Percentiles rank a stretch among this genome's conserved stretches.
phyloP scores from a whole-genome alignment of 257 asterid species.

The Sherardia arvensis region DNA sequence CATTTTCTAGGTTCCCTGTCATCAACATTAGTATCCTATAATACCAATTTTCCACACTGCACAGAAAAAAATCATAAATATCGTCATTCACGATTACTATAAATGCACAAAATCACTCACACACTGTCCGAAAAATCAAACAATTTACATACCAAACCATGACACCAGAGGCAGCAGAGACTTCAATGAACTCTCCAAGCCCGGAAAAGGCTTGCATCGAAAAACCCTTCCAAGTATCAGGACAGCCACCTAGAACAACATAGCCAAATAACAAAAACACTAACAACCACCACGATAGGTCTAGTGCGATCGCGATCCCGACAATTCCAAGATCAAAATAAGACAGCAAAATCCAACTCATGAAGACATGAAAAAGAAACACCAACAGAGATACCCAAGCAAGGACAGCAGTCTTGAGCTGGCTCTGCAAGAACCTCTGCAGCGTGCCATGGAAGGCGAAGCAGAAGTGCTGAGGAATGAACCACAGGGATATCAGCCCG shows the following conservation, averaged over 20 bases:
- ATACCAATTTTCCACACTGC: slow-evolving; percentile 18
- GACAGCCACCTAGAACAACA: slow-evolving; percentile 34
- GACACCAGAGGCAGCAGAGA: slow-evolving; percentile 41
- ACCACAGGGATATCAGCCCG: slow-evolving; percentile 20
- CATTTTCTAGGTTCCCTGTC: slow-evolving; percentile 6
- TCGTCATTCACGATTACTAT: background rate
- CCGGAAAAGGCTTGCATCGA: slow-evolving; percentile 33
- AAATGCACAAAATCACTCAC: background rate
- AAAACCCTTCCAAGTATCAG: slow-evolving; percentile 38
- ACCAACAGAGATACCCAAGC: slow-evolving; percentile 26
- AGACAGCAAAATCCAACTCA: slow-evolving; percentile 25
- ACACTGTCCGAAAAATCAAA: background rate
- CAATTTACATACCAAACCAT: slow-evolving; percentile 29
- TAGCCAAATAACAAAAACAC: slow-evolving; percentile 22
- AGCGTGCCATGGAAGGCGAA: slow-evolving; percentile 24
- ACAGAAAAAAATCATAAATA: background rate
- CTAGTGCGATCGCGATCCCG: slow-evolving; percentile 26
- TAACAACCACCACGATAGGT: slow-evolving; percentile 38
- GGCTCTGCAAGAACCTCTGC: slow-evolving; percentile 41
- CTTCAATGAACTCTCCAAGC: slow-evolving; percentile 27
- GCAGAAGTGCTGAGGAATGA: slow-evolving; percentile 25
- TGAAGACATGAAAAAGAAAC: slow-evolving; percentile 17
- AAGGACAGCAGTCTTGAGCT: slow-evolving; percentile 25
- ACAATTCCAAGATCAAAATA: slow-evolving; percentile 22
- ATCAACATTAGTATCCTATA: slow-evolving; percentile 10